Percentiles rank a stretch among this genome's conserved stretches.
Conservation (phyloP, 345 rosid genomes). For the Kernera saxatilis region DNA sequence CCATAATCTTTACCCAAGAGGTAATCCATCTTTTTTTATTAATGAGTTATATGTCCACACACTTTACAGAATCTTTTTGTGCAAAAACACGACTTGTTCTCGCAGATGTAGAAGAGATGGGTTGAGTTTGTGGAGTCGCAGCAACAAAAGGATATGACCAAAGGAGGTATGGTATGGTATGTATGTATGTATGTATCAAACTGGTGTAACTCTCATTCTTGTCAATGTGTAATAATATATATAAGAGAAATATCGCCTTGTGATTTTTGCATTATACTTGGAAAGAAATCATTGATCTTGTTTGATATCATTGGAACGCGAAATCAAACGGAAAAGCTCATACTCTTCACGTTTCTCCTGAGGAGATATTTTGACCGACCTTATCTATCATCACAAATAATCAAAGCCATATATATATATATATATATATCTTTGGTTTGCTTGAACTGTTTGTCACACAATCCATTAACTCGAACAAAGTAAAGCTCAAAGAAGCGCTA, state of each 20-base stretch:
- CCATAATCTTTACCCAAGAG: background rate
- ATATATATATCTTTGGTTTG: no score
- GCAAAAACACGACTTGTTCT: background rate
- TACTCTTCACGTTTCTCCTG: no score
- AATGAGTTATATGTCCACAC: background rate
- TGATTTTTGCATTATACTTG: background rate
- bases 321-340: no score
- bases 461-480: no score
- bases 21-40: background rate
- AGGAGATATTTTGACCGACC: no score
- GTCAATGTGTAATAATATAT: slow-evolving; percentile 6
- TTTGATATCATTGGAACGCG: background rate
- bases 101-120: slow-evolving; percentile 13
- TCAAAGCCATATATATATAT: no score
- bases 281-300: background rate
- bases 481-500: no score
- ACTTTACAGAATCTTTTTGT: background rate
- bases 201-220: slow-evolving; percentile 8
- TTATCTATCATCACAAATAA: no score
- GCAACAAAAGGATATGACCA: background rate
- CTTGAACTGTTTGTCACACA: no score
- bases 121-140: slow-evolving; percentile 1
- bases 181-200: slow-evolving; percentile 3
- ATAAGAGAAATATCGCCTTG: background rate
- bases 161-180: background rate